Evolutionary conservation across 1,284 basidiomycete species (phyloP).

Genomic region (Amylostereum areolatum): DNA sequence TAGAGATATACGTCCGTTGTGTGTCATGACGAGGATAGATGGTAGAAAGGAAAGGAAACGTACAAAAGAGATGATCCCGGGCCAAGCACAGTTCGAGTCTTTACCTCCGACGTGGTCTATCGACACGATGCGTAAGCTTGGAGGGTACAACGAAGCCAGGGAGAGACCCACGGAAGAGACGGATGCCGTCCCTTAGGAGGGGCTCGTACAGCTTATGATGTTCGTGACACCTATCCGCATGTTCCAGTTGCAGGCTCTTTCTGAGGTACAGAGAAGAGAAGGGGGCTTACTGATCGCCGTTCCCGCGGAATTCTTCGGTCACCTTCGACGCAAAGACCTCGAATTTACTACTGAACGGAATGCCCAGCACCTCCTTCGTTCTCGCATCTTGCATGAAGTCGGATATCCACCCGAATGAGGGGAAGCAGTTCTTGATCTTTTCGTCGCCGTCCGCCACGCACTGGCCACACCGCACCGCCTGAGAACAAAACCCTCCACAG

Average conservation of each 20-base stretch:
- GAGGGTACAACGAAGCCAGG: neutral
- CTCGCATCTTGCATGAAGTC: conserved; percentile 16
- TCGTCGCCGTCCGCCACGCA: too few species aligned
- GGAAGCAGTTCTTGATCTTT: conserved; percentile 11
- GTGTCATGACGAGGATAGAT: neutral
- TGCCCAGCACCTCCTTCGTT: conserved; percentile 18
- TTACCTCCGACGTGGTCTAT: conserved; percentile 24
- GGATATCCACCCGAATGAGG: conserved; percentile 16
- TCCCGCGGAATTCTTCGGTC: conserved; percentile 13
- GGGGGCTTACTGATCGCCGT: conserved; percentile 22
- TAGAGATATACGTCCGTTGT: conserved; percentile 10
- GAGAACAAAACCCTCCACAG: too few species aligned
- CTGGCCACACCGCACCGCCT: too few species aligned
- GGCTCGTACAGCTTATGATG: conserved; percentile 23
- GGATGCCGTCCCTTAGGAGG: conserved; percentile 21
- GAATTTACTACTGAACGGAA: conserved; percentile 14
- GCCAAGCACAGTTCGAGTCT: conserved; percentile 27
- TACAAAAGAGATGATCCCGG: conserved; percentile 18
- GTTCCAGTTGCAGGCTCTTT: too few species aligned
- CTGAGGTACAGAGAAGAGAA: neutral
- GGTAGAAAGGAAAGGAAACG: neutral
- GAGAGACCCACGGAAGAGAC: conserved; percentile 21
- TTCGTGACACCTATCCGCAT: too few species aligned
- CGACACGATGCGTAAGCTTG: neutral
- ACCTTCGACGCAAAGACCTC: conserved; percentile 13